Conservation (phyloP, 805 yeast genomes). For the Candida pini region DNA sequence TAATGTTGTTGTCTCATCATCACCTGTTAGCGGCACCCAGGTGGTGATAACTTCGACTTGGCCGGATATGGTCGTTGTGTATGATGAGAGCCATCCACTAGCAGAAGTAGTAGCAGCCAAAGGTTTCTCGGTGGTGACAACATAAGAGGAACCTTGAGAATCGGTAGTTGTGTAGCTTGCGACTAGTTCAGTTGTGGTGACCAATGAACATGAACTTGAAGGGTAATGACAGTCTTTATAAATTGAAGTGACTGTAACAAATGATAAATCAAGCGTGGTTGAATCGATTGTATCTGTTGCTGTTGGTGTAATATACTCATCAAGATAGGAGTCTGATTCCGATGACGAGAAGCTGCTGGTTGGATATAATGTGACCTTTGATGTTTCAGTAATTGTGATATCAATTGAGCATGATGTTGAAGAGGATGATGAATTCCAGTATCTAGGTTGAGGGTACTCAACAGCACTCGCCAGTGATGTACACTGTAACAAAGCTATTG, state of each 20-base stretch:
- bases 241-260: constrained; percentile 16
- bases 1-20: constrained; percentile 7
- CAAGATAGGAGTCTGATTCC: constrained; percentile 8
- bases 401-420: constrained; percentile 5
- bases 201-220: constrained; percentile 16
- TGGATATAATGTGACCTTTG: constrained; percentile 9
- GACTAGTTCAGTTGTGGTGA: constrained; percentile 20
- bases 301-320: constrained; percentile 14
- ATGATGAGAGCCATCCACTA: constrained; percentile 17
- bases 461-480: constrained; percentile 7
- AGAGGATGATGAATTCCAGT: constrained; percentile 16
- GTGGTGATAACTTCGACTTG: constrained; percentile 17
- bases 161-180: constrained; percentile 21
- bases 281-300: constrained; percentile 10
- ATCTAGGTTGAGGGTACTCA: constrained; percentile 9
- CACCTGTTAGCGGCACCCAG: constrained; percentile 9
- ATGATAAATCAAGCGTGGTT: constrained; percentile 10
- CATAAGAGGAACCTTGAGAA: constrained; percentile 8
- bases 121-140: constrained; percentile 10
- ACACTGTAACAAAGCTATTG: constrained; percentile 5
- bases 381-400: constrained; percentile 2
- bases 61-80: constrained; percentile 20
- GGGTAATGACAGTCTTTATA: constrained; percentile 16
- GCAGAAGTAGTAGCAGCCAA: constrained; percentile 4
- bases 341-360: constrained; percentile 5